phyloP scores from a whole-genome alignment of 768 basidiomycete genomes.

The Pleurotus tuber-regium region DNA sequence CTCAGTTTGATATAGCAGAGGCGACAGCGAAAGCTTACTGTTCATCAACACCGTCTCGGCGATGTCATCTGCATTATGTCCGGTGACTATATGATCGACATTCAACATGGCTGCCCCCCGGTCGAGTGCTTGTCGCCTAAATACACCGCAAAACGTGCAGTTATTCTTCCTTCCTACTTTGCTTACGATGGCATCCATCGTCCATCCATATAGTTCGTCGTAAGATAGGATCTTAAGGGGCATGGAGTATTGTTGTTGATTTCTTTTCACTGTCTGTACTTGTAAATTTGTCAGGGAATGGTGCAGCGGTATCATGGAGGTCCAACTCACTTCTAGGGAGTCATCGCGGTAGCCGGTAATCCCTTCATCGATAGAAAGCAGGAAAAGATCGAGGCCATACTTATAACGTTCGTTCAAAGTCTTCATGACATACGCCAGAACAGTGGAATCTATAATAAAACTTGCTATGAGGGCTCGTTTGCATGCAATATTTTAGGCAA shows the following conservation, averaged over 20 bases:
- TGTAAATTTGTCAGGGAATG: conserved; percentile 5
- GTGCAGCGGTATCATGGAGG: conserved; percentile 1
- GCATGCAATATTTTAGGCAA: no score
- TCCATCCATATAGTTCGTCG: conserved; percentile 97
- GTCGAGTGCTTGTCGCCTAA: conserved; percentile 94
- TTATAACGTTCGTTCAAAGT: conserved; percentile 90
- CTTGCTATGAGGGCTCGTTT: conserved; percentile 11
- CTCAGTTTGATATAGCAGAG: not conserved
- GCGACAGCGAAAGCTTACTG: conserved; percentile 67
- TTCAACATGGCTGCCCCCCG: conserved; percentile 84
- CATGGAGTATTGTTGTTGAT: conserved; percentile 92
- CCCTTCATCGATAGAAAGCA: conserved; percentile 97
- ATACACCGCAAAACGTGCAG: conserved; percentile 99
- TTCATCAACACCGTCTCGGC: conserved; percentile 99
- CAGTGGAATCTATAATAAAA: conserved; percentile 79
- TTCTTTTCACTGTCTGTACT: conserved; percentile 90
- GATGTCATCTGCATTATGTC: conserved; percentile 99
- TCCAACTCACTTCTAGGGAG: conserved; percentile 73
- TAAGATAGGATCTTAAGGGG: conserved; percentile 96
- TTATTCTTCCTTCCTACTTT: conserved; percentile 97
- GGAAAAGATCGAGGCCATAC: conserved; percentile 87
- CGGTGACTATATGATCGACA: conserved; percentile 97
- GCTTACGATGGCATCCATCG: conserved; percentile 96
- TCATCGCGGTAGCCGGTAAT: conserved; percentile 98
- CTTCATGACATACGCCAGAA: conserved; percentile 96